phyloP scores from a whole-genome alignment of 441 rosid genomes.

The Manihot esculenta region DNA sequence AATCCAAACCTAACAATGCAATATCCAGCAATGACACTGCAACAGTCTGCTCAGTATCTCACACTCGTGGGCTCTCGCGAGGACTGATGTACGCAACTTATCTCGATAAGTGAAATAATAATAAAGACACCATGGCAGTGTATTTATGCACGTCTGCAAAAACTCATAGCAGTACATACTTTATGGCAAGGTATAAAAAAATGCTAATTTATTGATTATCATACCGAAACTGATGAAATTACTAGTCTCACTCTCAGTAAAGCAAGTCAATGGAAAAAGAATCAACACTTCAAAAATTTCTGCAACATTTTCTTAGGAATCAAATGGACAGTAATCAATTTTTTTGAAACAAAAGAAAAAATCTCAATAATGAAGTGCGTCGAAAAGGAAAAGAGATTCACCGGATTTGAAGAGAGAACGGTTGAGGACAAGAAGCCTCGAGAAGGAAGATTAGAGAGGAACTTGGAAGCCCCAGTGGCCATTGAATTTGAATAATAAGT shows the following conservation, averaged over 20 bases:
- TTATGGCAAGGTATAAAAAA: background rate
- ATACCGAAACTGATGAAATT: background rate
- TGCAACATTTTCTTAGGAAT: conserved; percentile 16
- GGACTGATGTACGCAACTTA: too few species aligned
- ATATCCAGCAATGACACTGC: background rate
- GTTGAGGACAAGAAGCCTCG: conserved; percentile 79
- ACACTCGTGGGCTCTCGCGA: too few species aligned
- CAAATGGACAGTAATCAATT: background rate
- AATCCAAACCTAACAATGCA: background rate
- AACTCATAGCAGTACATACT: background rate
- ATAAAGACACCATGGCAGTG: background rate
- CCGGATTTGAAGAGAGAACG: conserved; percentile 72
- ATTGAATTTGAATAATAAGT: conserved; percentile 37
- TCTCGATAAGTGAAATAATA: background rate
- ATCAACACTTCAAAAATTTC: background rate
- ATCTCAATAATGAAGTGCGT: background rate
- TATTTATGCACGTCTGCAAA: too few species aligned
- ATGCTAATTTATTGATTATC: too few species aligned
- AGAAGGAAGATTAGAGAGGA: conserved; percentile 82
- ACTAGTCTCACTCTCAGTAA: background rate
- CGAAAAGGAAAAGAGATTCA: conserved; percentile 21
- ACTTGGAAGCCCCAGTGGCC: conserved; percentile 42
- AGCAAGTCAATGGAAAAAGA: background rate
- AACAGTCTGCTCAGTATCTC: background rate
- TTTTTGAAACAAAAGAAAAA: background rate